Base-by-base conservation (phyloP, 1,284 basidiomycete genomes). In the Cerioporus squamosus region DNA sequence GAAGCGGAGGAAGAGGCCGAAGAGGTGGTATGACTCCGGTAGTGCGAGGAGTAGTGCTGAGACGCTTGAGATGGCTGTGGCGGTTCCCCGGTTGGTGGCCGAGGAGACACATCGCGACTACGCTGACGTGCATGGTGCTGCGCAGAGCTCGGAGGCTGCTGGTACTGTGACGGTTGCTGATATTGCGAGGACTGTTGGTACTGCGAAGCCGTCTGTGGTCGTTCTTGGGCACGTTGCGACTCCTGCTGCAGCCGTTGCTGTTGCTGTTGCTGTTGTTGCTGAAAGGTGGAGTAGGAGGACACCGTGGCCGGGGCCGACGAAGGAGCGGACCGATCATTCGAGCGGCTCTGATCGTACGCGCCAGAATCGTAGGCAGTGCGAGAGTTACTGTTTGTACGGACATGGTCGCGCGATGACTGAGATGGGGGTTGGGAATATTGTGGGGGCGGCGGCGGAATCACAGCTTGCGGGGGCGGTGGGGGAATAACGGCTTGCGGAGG, bases 241-340 rank as follows among this genome's bases (percentile, higher is more conserved):
- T 57, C 49, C 33, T 61, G 64, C 15, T 54, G n/a, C n/a, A n/a
- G n/a, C n/a, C n/a, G 59, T 15, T 62, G 61, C 18, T 53, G 55
- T 33, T 53, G 60, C 17, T 48, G 45, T 44, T 63, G 64, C 52
- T 62, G 64, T 24, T 59, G 55, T 17, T 55, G 62, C n/a, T 57
- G 66, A 23, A 64, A 63, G 2, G 58, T 20, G 10, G 66, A 66
- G 36, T 63, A 69, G 14, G 61, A 57, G 9, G 66, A 64, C 0
- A 59, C 44, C 5, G 61, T 24, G 5, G 65, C 53, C 1, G 66
- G 60, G 5, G 63, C 61, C 2, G 66, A 62, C 14, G 61, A 45
- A 17, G 64, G 62, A 6, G 42, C 46, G 15, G 33, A 26, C 31
- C 60, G 45, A 5, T 60, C 59, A 22, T 46, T 45, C 10, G 39